Evolutionary conservation across 805 yeast genomes (phyloP).

Genomic region (Lachancea thermotolerans): DNA sequence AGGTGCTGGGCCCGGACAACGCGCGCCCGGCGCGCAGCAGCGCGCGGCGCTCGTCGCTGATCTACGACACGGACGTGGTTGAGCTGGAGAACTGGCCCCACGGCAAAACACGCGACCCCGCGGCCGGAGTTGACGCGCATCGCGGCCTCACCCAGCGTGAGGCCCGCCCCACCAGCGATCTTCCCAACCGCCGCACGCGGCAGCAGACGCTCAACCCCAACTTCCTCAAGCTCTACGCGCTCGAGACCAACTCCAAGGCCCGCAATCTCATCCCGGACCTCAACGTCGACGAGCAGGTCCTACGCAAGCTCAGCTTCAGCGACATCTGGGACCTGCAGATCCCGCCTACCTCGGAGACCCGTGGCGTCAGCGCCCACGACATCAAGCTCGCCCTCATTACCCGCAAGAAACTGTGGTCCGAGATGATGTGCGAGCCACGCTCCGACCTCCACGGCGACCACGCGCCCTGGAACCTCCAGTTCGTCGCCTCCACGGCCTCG

Average conservation of each 20-base stretch:
- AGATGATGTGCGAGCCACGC: constrained; percentile 22
- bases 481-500: constrained; percentile 3
- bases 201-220: constrained; percentile 24
- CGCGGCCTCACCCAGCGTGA: too few species aligned
- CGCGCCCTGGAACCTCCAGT: constrained; percentile 22
- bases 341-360: constrained; percentile 9
- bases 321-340: constrained; percentile 21
- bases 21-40: not conserved
- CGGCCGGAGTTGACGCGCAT: too few species aligned
- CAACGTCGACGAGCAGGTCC: constrained; percentile 25
- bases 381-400: constrained; percentile 28
- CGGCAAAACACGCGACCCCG: too few species aligned
- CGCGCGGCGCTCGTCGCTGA: constrained; percentile 2
- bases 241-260: constrained; percentile 22
- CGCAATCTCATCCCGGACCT: constrained; percentile 26
- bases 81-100: constrained; percentile 29
- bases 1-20: not conserved
- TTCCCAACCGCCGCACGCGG: constrained; percentile 23
- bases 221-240: constrained; percentile 26
- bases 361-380: constrained; percentile 15
- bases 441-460: constrained; percentile 27
- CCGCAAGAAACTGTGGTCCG: constrained; percentile 29
- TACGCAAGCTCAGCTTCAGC: constrained; percentile 15
- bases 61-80: constrained; percentile 12
- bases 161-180: not conserved